Conservation (phyloP, 2,329 filamentous ascomycete genomes). For the Phialocephala sp. region DNA sequence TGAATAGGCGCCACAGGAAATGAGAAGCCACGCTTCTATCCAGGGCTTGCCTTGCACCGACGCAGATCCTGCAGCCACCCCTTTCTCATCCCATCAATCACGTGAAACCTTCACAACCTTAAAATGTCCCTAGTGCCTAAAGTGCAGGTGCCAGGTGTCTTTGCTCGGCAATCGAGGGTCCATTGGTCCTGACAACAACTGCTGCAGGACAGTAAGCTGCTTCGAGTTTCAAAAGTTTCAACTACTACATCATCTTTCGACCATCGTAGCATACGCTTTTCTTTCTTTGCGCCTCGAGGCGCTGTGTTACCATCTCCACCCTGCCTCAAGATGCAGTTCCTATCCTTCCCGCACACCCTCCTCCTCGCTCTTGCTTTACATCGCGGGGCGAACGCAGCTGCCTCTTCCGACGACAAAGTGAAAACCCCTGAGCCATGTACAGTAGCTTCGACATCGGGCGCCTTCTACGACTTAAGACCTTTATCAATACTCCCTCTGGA, state of each 20-base stretch:
- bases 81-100: neutral
- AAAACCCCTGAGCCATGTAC: slow-evolving; percentile 42
- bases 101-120: neutral
- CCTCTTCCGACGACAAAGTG: slow-evolving; percentile 36
- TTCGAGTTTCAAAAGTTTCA: slow-evolving; percentile 11
- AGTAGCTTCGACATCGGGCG: slow-evolving; percentile 37
- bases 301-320: slow-evolving; percentile 23
- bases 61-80: neutral
- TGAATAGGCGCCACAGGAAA: neutral
- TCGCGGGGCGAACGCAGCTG: slow-evolving; percentile 33
- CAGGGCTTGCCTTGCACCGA: no score
- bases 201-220: slow-evolving; percentile 15
- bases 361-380: slow-evolving; percentile 39
- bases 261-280: slow-evolving; percentile 21
- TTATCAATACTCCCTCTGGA: slow-evolving; percentile 37
- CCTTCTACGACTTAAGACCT: slow-evolving; percentile 44
- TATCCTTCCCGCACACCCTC: slow-evolving; percentile 34
- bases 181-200: neutral
- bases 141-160: neutral
- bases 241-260: slow-evolving; percentile 14
- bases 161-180: neutral
- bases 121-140: neutral
- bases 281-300: slow-evolving; percentile 35
- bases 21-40: neutral
- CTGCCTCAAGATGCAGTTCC: slow-evolving; percentile 36